Conservation (phyloP, 805 yeast species). For the Starmerella riodocensis region DNA sequence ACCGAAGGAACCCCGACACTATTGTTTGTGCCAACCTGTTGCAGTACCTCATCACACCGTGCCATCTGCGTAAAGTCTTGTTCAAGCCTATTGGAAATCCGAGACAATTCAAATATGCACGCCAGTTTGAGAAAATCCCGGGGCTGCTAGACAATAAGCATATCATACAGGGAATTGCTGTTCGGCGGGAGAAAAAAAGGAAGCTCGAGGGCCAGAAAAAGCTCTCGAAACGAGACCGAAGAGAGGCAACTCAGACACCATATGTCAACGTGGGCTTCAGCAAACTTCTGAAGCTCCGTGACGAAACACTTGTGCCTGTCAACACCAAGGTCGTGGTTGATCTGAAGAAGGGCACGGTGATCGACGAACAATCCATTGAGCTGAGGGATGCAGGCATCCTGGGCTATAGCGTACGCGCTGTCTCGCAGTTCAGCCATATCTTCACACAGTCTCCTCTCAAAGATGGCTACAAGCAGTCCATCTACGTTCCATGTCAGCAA, state of each 20-base stretch:
- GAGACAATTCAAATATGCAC: slow-evolving; percentile 37
- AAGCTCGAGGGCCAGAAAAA: slow-evolving; percentile 32
- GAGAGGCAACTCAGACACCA: slow-evolving; percentile 45
- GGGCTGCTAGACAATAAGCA: slow-evolving; percentile 48
- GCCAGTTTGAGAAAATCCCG: slow-evolving; percentile 55
- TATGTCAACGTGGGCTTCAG: slow-evolving; percentile 64
- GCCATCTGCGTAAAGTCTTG: slow-evolving; percentile 53
- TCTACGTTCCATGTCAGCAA: slow-evolving; percentile 57
- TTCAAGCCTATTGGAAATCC: slow-evolving; percentile 32
- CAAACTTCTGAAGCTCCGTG: slow-evolving; percentile 41
- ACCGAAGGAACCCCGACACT: slow-evolving; percentile 20
- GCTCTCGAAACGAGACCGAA: slow-evolving; percentile 39
- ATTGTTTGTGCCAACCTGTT: slow-evolving; percentile 40
- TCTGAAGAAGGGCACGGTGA: slow-evolving; percentile 44
- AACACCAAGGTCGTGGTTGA: slow-evolving; percentile 77
- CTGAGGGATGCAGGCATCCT: slow-evolving; percentile 12
- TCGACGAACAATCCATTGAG: slow-evolving; percentile 56
- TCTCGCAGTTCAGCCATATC: slow-evolving; percentile 43
- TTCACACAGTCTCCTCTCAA: slow-evolving; percentile 58
- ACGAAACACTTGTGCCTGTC: slow-evolving; percentile 45
- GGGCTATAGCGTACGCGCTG: slow-evolving; percentile 65
- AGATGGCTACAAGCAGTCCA: slow-evolving; percentile 56
- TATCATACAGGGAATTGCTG: slow-evolving; percentile 38
- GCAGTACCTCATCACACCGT: slow-evolving; percentile 76
- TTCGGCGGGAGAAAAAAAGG: slow-evolving; percentile 33